Evolutionary conservation across 331 rosid genomes (phyloP).

Genomic region (Acacia concinna): DNA sequence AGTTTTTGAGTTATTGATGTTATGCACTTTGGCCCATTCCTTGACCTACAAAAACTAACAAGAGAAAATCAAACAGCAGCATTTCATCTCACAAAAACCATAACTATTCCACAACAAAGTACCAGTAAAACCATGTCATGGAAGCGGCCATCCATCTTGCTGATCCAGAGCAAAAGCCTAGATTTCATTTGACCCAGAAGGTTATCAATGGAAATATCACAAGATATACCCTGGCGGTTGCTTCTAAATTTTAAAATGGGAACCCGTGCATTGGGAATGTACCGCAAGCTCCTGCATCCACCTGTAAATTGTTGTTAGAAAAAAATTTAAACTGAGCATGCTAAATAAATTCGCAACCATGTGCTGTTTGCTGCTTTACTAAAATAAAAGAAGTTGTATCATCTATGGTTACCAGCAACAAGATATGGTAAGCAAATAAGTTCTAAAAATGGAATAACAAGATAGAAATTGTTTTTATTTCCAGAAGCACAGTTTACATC

Average conservation of each 20-base stretch:
- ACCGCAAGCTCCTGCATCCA: constrained; percentile 54
- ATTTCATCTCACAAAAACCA: constrained; percentile 25
- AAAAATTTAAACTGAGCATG: background rate
- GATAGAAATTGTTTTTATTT: constrained; percentile 20
- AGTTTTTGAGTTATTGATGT: constrained; percentile 66
- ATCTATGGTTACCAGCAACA: background rate
- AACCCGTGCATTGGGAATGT: constrained; percentile 68
- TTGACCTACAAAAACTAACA: constrained; percentile 74
- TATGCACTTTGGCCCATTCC: constrained; percentile 94
- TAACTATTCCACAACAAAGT: constrained; percentile 37
- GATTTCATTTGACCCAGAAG: constrained; percentile 77
- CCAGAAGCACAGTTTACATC: constrained; percentile 8
- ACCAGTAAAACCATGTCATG: constrained; percentile 86
- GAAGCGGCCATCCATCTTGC: constrained; percentile 71
- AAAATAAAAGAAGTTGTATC: background rate
- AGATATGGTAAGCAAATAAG: constrained; percentile 17
- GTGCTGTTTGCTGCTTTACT: constrained; percentile 2
- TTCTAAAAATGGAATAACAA: constrained; percentile 18
- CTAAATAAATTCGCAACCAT: constrained; percentile 27
- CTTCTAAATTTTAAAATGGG: constrained; percentile 76
- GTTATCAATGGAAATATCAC: constrained; percentile 90
- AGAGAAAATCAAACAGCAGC: constrained; percentile 35
- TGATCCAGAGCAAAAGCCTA: constrained; percentile 70
- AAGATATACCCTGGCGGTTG: constrained; percentile 55
- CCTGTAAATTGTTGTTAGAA: constrained; percentile 47